phyloP scores from a whole-genome alignment of 257 asterid genomes.

The Knoxia roxburghii region DNA sequence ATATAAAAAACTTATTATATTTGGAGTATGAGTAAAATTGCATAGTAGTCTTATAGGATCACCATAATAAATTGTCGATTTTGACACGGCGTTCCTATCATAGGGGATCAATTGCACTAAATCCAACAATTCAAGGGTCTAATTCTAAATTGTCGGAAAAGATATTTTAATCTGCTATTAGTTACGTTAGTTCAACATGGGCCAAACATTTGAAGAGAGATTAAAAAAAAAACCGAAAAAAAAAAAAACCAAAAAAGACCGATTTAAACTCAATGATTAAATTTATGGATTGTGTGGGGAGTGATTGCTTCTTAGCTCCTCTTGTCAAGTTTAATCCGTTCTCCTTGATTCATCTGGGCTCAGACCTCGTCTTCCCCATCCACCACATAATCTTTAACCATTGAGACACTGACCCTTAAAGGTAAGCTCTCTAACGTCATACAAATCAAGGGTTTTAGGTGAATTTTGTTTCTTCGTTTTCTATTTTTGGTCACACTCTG shows the following conservation, averaged over 20 bases:
- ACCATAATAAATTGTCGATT: no score
- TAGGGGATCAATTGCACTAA: not conserved
- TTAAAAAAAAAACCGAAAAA: not conserved
- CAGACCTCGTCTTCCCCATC: not conserved
- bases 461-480: not conserved
- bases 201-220: not conserved
- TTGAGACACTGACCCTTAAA: not conserved
- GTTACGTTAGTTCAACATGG: not conserved
- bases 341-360: constrained; percentile 3
- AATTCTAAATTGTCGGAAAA: not conserved
- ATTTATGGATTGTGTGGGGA: not conserved
- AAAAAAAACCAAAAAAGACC: not conserved
- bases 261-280: no score
- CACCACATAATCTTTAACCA: not conserved
- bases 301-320: not conserved
- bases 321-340: not conserved
- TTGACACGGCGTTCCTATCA: no score
- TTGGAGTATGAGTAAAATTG: no score
- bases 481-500: not conserved
- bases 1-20: no score
- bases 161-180: not conserved
- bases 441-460: not conserved
- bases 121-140: not conserved
- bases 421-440: constrained; percentile 1
- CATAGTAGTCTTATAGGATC: no score